Base-by-base conservation (phyloP, 2,329 filamentous ascomycete genomes). In the Didymella segeticola region DNA sequence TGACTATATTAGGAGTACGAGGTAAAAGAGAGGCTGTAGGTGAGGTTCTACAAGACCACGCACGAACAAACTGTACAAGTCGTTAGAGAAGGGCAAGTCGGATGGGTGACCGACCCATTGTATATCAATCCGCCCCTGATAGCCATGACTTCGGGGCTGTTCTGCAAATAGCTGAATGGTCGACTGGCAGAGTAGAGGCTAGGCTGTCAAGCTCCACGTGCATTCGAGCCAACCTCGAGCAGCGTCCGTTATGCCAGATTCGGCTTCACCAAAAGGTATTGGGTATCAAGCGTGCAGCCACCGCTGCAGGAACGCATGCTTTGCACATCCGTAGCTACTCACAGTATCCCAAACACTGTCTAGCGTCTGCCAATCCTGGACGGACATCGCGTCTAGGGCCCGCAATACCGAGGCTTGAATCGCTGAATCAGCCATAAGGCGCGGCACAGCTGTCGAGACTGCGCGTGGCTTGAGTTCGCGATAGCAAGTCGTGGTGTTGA, bases 1-100 rank as follows among this genome's bases (percentile, higher is more conserved):
- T 59, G 63, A 61, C 56, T 61, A 47, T 41, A 47, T 52, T 52
- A 55, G 47, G 51, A 46, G 15, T 36, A 38, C 20, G 38, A 41
- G 27, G 53, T 62, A 34, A 51, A 68, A 63, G 67, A 66, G 56
- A 58, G 64, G 49, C 57, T 59, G 62, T 58, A 67, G 61, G 29
- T 54, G 30, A 53, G 53, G 53, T 57, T 60, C 63, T 67, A 66
- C 60, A 60, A 57, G 43, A 53, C 48, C 53, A 30, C 34, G 29
- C 34, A 53, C 51, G 64, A 67, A 67, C 63, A 61, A 58, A 64
- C 58, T 60, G 53, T 29, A 60, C 37, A 53, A 63, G 59, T 62
- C 49, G 63, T 61, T 67, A 42, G 42, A 53, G 52, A 58, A 47
- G 25, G 27, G 45, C 47, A 54, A 20, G 22, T 22, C 22, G 29